phyloP scores from a whole-genome alignment of 2,329 filamentous ascomycete genomes.

The Penicillium brevicompactum region DNA sequence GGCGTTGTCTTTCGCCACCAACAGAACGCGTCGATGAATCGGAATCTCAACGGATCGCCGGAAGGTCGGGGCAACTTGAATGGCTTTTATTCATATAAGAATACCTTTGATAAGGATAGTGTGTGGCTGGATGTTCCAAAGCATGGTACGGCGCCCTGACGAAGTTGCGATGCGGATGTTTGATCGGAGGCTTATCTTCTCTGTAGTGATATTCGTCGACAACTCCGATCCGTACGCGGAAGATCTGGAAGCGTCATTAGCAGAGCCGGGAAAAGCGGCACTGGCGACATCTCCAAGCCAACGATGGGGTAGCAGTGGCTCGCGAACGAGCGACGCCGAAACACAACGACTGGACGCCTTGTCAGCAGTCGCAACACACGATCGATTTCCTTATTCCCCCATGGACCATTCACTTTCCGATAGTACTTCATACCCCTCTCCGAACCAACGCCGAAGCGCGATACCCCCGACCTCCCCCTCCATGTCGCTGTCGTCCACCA shows the following conservation, averaged over 20 bases:
- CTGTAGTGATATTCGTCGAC: constrained; percentile 61
- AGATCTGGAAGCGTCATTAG: constrained; percentile 42
- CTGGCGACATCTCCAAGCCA: constrained; percentile 31
- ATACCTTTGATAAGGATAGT: constrained; percentile 63
- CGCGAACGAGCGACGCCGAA: constrained; percentile 34
- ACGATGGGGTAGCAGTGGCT: constrained; percentile 35
- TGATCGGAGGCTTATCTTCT: constrained; percentile 4
- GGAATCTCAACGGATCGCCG: constrained; percentile 43
- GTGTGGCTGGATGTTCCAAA: constrained; percentile 66
- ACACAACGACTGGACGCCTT: constrained; percentile 58
- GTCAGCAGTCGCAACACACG: constrained; percentile 53
- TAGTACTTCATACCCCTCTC: constrained; percentile 31
- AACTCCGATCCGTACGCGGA: constrained; percentile 64
- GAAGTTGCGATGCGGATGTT: not conserved
- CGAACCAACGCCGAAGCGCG: constrained; percentile 36
- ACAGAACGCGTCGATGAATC: constrained; percentile 70
- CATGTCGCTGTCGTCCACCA: constrained; percentile 44
- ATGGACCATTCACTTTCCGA: constrained; percentile 30
- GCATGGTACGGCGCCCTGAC: constrained; percentile 46
- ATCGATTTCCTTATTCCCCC: constrained; percentile 35
- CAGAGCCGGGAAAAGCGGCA: constrained; percentile 33
- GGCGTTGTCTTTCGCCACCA: constrained; percentile 69
- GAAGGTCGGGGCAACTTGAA: constrained; percentile 52
- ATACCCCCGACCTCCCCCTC: constrained; percentile 45
- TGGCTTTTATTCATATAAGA: constrained; percentile 67